Conservation (phyloP, 2,329 filamentous ascomycete genomes). For the Fusarium sp. region DNA sequence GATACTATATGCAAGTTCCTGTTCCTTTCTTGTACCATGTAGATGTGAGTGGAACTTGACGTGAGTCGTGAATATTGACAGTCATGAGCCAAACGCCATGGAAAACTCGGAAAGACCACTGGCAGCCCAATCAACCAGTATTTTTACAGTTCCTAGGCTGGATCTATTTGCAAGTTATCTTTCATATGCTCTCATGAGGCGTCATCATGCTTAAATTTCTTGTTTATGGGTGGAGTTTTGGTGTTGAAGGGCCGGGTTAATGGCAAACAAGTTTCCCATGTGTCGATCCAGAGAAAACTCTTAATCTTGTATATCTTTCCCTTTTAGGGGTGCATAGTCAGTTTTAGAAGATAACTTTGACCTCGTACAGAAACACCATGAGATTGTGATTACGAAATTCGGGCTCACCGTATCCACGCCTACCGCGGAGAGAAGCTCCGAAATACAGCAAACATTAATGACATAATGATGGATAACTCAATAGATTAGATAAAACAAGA, state of each 20-base stretch:
- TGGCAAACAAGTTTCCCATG: background rate
- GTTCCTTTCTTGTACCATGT: background rate
- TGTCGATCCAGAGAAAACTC: background rate
- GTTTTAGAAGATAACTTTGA: background rate
- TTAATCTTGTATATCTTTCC: too few species aligned
- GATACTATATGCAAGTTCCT: background rate
- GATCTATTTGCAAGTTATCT: too few species aligned
- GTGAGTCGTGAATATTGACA: background rate
- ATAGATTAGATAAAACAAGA: fast-evolving
- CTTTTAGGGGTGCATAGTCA: background rate
- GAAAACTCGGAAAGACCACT: background rate
- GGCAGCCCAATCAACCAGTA: background rate
- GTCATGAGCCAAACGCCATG: slow-evolving; percentile 2
- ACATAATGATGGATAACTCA: background rate
- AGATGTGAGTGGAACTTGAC: background rate
- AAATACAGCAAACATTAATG: background rate
- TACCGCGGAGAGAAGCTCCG: background rate
- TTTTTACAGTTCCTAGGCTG: fast-evolving
- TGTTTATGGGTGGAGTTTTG: background rate
- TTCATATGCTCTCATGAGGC: background rate
- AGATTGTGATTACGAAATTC: background rate
- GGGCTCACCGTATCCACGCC: background rate
- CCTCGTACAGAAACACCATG: background rate
- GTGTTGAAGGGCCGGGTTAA: background rate
- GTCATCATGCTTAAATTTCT: background rate